A percentile compares a stretch with the other conserved stretches of the same genome.
phyloP scores from a whole-genome alignment of 768 basidiomycete species.

The Mycena haematopus region DNA sequence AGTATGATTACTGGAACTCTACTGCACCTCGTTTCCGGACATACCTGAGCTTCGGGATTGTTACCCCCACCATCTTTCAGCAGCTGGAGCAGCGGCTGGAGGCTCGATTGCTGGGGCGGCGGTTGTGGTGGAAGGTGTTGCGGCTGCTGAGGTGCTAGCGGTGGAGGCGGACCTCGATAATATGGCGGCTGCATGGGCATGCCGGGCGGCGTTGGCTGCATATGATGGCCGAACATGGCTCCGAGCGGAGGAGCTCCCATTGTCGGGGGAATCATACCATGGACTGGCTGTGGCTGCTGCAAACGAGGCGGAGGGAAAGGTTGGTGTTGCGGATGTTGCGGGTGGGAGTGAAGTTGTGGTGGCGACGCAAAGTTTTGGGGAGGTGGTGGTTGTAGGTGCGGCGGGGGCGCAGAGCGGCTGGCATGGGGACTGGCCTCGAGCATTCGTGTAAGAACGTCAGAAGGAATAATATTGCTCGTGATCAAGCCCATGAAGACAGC shows the following conservation, averaged over 20 bases:
- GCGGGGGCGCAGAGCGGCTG: constrained; percentile 33
- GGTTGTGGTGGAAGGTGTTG: constrained; percentile 39
- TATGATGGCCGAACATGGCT: constrained; percentile 37
- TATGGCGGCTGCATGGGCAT: constrained; percentile 38
- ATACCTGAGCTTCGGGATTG: constrained; percentile 18
- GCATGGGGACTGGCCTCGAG: constrained; percentile 45
- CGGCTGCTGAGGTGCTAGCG: constrained; percentile 34
- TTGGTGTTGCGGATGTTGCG: constrained; percentile 33
- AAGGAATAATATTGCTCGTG: constrained; percentile 92
- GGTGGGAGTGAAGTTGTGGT: constrained; percentile 37
- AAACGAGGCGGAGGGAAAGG: constrained; percentile 38
- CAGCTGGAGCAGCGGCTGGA: constrained; percentile 39
- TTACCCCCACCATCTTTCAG: constrained; percentile 28
- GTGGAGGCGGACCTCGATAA: constrained; percentile 39
- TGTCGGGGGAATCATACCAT: constrained; percentile 37
- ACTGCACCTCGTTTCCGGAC: constrained; percentile 29
- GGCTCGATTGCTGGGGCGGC: constrained; percentile 34
- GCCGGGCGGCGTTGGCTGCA: constrained; percentile 32
- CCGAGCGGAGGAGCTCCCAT: constrained; percentile 29
- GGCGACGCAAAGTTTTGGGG: constrained; percentile 56
- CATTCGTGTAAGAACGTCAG: constrained; percentile 80
- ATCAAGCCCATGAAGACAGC: constrained; percentile 95
- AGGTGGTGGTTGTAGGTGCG: constrained; percentile 49
- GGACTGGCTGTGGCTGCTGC: constrained; percentile 41
- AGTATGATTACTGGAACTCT: constrained; percentile 34